Base-by-base conservation (phyloP, 371 early-diverging fungal genomes). In the Mucor sp. region DNA sequence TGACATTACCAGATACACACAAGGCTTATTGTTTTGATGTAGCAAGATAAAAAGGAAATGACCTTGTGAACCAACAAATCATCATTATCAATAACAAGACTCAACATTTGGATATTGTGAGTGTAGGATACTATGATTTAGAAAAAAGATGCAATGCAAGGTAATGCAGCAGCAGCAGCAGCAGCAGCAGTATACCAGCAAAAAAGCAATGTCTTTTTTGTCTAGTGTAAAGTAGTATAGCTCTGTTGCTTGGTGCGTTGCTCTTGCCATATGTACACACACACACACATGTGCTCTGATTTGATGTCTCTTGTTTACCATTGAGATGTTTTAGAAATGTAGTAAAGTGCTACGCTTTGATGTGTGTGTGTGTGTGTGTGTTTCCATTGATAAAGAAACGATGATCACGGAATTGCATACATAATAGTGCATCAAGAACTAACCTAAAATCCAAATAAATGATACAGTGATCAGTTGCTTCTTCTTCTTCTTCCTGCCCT, bases 131-230 rank as follows among this genome's bases (percentile, higher is more conserved):
- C 33, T 33, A 53, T 50, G 25, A 50, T 28, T 30, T 30, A 44
- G 50, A 43, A 63, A 27, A 23, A 60, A 6, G 64, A 60, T 61
- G 58, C 61, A 62, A 67, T 71, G 72, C 72, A 61, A 67, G 32
- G 68, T 60, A 30, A 63, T 67, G 68, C 68, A 47, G 11, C 35
- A 56, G 32, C 32, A 56, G 30, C 37, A 37, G 68, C 68, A 47
- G 11, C 35, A 56, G 32, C 6, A 47, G 11, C 33, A 55, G 30
- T 6, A n/a, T 30, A 56, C 57, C 37, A 37, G 37, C 37, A 14
- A 37, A 37, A 37, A 60, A 60, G 33, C 33, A 28, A 60, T 17
- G 32, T n/a, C n/a, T n/a, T n/a, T n/a, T n/a, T n/a, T n/a, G n/a
- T n/a, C n/a, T n/a, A n/a, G n/a, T n/a, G n/a, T n/a, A n/a, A n/a